Evolutionary conservation across 179 eudicot genomes (phyloP), one percentile per base, ranked within the genome.

Genomic region (Corrigiola litoralis): DNA sequence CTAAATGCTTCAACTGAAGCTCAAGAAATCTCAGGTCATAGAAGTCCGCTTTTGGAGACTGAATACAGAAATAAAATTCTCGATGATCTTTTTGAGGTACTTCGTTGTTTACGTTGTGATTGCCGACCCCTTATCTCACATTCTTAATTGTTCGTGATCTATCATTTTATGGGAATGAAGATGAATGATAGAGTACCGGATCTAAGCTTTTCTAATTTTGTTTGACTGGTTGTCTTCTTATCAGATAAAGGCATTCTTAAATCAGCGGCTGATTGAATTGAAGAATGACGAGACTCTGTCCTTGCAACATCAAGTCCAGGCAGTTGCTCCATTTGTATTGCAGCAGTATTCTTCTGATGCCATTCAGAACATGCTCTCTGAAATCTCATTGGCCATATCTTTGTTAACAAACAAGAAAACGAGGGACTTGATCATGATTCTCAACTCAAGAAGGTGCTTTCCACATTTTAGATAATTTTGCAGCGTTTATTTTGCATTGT

Each of bases 21-120:
- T 53, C 81, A 74, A 60, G 83, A 70, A 49, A 48, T 42, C 36
- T 49, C 70, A 37, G 79, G 70, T 50, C 80, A 70, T 14, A 83
- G 95, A 75, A 94, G 99, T 72, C 94, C 75, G 28, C 90, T 94
- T 70, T 63, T 90, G 85, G 95, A 90, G 79, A 90, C 89, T 4
- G 99, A 90, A 56, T 94, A 83, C 72, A 81, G 97, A 77, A 94
- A 88, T 61, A 86, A 78, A 80, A 77, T 90, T 73, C 94, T 94
- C 44, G 99, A 94, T 75, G 97, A 90, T 81, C 80, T 94, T 58
- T 94, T 87, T 83, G 97, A 94, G 91, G 99, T 88, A 82, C 9
- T 59, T 58, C 7, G 27, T 27, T 73, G 36, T 42, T 40, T 61
- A n/a, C n/a, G 4, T n/a, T 20, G 28, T 38, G 51, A 47, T 20